Base-by-base conservation (phyloP, 2,329 filamentous ascomycete species). In the Exophiala sp. region DNA sequence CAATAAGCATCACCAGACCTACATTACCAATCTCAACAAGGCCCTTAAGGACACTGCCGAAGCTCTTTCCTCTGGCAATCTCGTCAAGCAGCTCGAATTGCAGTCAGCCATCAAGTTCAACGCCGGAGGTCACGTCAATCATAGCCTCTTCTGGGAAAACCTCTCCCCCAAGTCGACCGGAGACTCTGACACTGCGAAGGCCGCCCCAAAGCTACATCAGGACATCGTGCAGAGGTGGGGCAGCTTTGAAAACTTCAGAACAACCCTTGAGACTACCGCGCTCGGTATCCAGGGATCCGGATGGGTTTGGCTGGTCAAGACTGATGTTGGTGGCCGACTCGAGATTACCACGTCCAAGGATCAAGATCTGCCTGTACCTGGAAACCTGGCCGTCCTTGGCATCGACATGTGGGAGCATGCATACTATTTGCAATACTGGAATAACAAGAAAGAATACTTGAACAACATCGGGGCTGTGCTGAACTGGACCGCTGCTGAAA, bases 371-470 rank as follows among this genome's bases (percentile, higher is more conserved):
- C 54, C 58, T 1, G 43, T 45, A 11, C 34, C 39, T 11, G 55
- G 52, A n/a, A 62, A 57, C 40, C 42, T 45, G 3, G 85, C 86
- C 1, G 80, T 95, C 16, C 78, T 91, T 39, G 89, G 89, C 0
- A 78, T 95, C 2, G 90, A 95, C 69, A 92, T 95, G 83, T 95
- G 89, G 90, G 90, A 95, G 75, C 90, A 95, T 74, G 90, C 90
- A 0, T 95, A 95, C 68, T 95, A 95, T 67, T 73, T 95, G 14
- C 89, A 89, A 78, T 62, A 62, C 43, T 57, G 43, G 45, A 62
- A 62, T 50, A 56, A 60, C 55, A 62, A 62, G 52, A 60, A 60
- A 35, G 48, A 55, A 32, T 62, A 60, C 39, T 33, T 62, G 4
- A 34, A 11, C 36, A 55, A 54, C 45, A 58, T 59, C 29, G 60